Evolutionary conservation across 176 grass and related monocot genomes (phyloP), one percentile per base, ranked within the genome.

Genomic region (Oryza brachyantha): DNA sequence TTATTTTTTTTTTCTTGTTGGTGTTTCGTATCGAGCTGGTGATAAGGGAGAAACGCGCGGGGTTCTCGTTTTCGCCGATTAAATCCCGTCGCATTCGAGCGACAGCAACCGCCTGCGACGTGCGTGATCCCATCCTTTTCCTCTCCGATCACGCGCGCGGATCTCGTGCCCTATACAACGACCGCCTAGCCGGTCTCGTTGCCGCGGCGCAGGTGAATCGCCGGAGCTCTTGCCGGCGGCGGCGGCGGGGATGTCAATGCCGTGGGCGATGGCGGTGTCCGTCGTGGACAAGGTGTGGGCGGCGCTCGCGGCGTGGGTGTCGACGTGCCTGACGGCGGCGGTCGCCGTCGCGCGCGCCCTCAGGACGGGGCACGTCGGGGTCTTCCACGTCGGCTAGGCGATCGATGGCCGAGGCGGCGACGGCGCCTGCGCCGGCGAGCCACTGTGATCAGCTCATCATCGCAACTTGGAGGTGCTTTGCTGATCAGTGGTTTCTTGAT

Each of bases 221-320:
- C 50, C 50, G 63, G 22, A 32, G 2, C 11, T 28, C 28, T 66
- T 8, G 40, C 22, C 25, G 24, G 66, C 46, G 70, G 26, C 24
- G 19, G 22, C 21, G 60, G 19, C 28, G 10, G 3, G 26, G 29
- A 94, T 88, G 89, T 86, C 86, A n/a, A 84, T 97, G 89, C 85
- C 82, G 14, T 94, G 85, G 83, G 66, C 76, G 40, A 29, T 92
- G 48, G 69, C 91, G 17, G 76, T 90, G 29, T 80, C 88, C 60
- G 66, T 92, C 14, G 77, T 94, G 41, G 88, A 86, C 76, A 66
- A 32, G 83, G 89, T 97, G 29, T 86, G 85, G 87, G 76, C 64
- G 65, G 70, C 80, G 14, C 82, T 97, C 57, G 76, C 79, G 17
- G 72, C 73, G 9, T 97, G 94, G 94, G 81, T 94, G 42, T 86